phyloP scores from a whole-genome alignment of 2,329 filamentous ascomycete species.

The Fusarium sororula region DNA sequence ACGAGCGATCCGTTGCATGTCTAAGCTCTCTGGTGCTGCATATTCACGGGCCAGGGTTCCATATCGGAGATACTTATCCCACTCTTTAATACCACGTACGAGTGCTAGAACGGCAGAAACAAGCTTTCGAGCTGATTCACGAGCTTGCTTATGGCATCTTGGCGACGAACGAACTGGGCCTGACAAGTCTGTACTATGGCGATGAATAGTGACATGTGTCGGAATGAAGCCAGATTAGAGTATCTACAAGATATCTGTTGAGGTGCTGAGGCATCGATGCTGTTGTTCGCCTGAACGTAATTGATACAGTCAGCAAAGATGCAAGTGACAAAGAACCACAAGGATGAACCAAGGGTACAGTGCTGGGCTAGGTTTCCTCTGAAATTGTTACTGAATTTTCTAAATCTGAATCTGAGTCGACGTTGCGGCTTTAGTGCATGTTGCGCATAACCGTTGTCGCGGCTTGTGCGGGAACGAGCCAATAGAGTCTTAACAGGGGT shows the following conservation, averaged over 20 bases:
- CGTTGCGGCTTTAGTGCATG: constrained; percentile 61
- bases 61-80: constrained; percentile 28
- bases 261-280: neutral
- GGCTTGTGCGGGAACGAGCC: constrained; percentile 49
- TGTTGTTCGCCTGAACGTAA: constrained; percentile 7
- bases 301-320: constrained; percentile 16
- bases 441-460: constrained; percentile 63
- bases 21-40: constrained; percentile 39
- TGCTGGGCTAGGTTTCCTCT: constrained; percentile 46
- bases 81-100: neutral
- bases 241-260: neutral
- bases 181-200: neutral
- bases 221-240: neutral
- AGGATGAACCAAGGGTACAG: constrained; percentile 24
- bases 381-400: constrained; percentile 54
- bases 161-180: neutral
- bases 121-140: constrained; percentile 1
- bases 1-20: constrained; percentile 39
- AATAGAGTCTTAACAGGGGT: constrained; percentile 46
- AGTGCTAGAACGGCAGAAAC: neutral
- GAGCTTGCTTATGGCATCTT: neutral
- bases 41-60: constrained; percentile 29
- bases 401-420: constrained; percentile 47
- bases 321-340: constrained; percentile 15
- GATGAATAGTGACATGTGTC: neutral